phyloP scores from a whole-genome alignment of 441 rosid genomes.

The Eruca vesicaria region DNA sequence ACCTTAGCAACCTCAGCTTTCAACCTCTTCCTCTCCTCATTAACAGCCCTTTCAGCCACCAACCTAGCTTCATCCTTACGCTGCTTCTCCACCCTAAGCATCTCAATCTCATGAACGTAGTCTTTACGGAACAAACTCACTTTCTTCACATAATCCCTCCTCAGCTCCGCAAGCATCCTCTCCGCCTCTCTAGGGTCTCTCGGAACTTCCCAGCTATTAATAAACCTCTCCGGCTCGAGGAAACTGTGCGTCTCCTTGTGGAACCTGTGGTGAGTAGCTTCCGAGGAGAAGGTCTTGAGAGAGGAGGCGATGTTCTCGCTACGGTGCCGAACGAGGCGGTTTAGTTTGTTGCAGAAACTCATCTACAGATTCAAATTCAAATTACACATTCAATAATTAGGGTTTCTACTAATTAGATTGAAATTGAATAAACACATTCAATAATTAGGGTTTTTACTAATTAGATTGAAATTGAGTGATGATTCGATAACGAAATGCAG shows the following conservation, averaged over 20 bases:
- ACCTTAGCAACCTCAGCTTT: conserved; percentile 81
- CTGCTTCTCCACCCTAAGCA: conserved; percentile 66
- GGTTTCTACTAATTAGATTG: not conserved
- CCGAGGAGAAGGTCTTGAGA: conserved; percentile 24
- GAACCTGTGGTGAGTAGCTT: conserved; percentile 40
- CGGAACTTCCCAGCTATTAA: conserved; percentile 71
- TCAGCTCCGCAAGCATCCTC: conserved; percentile 55
- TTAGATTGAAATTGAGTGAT: not conserved
- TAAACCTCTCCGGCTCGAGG: conserved; percentile 45
- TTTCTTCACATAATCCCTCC: conserved; percentile 74
- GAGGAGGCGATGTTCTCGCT: conserved; percentile 9
- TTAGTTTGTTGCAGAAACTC: conserved; percentile 23
- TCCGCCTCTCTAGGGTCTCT: conserved; percentile 62
- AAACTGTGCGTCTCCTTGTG: conserved; percentile 62
- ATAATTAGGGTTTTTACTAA: not conserved
- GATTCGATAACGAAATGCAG: not conserved
- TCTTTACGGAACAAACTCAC: conserved; percentile 58
- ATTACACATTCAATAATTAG: not conserved
- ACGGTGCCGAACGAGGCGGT: conserved; percentile 10
- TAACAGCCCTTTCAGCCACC: conserved; percentile 63
- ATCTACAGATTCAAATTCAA: not conserved
- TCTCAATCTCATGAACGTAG: conserved; percentile 64
- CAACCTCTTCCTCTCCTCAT: conserved; percentile 71
- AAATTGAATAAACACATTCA: not conserved
- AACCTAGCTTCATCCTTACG: conserved; percentile 71